Percentiles rank a stretch among this genome's conserved stretches.
These are phyloP conservation scores for Schizosaccharomyces lindneri DNA, from an alignment of 805 yeast genomes.

Conservation along the genomic window DNA sequence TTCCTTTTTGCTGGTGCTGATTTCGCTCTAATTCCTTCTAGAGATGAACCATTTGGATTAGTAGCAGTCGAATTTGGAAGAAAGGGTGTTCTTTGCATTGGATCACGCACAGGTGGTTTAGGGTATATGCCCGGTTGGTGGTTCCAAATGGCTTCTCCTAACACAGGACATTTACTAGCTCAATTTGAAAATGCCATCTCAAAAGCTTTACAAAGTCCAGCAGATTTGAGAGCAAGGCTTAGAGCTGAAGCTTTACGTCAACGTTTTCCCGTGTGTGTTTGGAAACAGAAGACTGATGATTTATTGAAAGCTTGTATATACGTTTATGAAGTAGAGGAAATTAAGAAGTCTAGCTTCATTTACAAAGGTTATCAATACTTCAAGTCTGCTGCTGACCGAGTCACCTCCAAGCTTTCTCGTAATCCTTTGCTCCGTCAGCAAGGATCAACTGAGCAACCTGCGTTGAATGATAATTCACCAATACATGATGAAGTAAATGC, in stretches of 20 bases:
- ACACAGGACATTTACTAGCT: neutral
- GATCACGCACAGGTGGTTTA: conserved; percentile 1
- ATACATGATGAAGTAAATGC: too few relatives aligned
- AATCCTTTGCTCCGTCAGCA: too few relatives aligned
- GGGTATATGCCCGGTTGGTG: conserved; percentile 4
- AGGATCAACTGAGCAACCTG: too few relatives aligned
- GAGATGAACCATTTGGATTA: conserved; percentile 2
- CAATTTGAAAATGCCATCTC: neutral
- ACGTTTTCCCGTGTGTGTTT: conserved; percentile 1
- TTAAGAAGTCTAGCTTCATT: neutral
- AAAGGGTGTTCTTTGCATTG: conserved; percentile 2
- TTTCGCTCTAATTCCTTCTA: conserved; percentile 2
- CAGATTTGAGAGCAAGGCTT: neutral
- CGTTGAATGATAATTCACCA: too few relatives aligned
- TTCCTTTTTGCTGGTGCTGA: conserved; percentile 1
- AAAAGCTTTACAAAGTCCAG: neutral
- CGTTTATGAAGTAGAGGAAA: neutral
- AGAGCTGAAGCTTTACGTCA: neutral
- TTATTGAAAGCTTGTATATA: neutral
- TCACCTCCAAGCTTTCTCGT: neutral
- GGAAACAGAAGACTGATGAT: neutral
- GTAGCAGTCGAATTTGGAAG: conserved; percentile 4
- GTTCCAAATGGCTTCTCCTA: neutral
- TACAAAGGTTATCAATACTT: neutral
- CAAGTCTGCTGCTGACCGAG: neutral